phyloP scores from a whole-genome alignment of 2,329 filamentous ascomycete species.

The Helotiales sp. region DNA sequence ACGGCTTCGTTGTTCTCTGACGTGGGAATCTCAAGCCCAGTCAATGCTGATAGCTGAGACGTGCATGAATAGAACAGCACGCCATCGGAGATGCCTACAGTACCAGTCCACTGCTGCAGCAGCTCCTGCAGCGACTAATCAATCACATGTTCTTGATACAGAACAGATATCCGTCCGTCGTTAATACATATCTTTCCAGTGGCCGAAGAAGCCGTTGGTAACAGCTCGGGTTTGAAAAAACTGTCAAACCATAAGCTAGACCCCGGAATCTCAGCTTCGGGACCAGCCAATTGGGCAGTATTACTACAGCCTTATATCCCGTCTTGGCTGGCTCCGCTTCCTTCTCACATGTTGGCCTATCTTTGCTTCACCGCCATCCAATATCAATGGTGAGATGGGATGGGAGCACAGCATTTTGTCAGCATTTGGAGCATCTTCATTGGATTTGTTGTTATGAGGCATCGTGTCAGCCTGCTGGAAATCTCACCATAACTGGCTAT shows the following conservation, averaged over 20 bases:
- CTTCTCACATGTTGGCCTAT: neutral
- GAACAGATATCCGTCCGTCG: neutral
- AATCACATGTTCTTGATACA: neutral
- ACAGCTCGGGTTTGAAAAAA: neutral
- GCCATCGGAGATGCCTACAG: neutral
- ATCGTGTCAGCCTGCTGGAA: neutral
- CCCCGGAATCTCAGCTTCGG: neutral
- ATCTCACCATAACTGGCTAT: neutral
- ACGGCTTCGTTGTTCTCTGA: slow-evolving; percentile 1
- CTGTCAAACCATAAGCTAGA: slow-evolving; percentile 6
- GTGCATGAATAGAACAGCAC: neutral
- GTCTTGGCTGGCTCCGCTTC: neutral
- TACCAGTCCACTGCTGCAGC: neutral
- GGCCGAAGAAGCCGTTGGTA: neutral
- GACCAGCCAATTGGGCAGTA: neutral
- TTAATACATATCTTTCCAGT: neutral
- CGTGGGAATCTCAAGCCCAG: slow-evolving; percentile 6
- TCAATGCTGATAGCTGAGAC: slow-evolving; percentile 5
- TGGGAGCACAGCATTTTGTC: neutral
- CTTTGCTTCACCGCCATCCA: neutral
- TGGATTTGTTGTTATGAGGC: neutral
- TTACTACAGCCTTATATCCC: neutral
- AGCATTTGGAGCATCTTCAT: neutral
- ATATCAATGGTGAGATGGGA: neutral
- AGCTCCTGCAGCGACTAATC: neutral